phyloP scores from a whole-genome alignment of 2,329 filamentous ascomycete genomes.

The Colletotrichum shisoi region DNA sequence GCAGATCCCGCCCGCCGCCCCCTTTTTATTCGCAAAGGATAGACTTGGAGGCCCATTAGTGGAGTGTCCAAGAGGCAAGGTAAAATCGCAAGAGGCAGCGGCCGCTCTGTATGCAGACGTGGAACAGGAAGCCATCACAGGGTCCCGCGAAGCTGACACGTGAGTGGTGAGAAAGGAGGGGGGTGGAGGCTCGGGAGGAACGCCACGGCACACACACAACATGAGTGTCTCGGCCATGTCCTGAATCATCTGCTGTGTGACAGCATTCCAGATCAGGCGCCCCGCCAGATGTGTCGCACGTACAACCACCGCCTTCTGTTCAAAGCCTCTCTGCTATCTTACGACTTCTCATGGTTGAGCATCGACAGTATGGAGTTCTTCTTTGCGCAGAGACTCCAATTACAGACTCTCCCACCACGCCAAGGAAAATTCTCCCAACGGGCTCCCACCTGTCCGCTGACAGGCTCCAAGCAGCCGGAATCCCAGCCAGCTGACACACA shows the following conservation, averaged over 20 bases:
- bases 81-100: background rate
- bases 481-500: background rate
- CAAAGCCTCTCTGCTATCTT: background rate
- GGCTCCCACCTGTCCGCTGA: background rate
- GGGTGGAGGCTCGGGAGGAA: background rate
- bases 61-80: background rate
- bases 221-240: background rate
- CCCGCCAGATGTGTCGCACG: background rate
- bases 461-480: background rate
- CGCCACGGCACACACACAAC: conserved; percentile 13
- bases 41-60: background rate
- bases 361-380: background rate
- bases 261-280: background rate
- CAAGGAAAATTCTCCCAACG: too few species aligned
- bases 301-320: too few species aligned
- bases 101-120: conserved; percentile 1
- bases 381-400: too few species aligned
- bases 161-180: conserved; percentile 10
- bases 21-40: too few species aligned
- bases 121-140: background rate
- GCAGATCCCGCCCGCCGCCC: background rate
- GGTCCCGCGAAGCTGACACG: conserved; percentile 24
- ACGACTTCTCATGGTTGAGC: background rate
- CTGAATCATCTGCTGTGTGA: background rate
- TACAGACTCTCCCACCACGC: background rate